Evolutionary conservation across 2,329 filamentous ascomycete genomes (phyloP).

Genomic region (Kalaharituber pfeilii): DNA sequence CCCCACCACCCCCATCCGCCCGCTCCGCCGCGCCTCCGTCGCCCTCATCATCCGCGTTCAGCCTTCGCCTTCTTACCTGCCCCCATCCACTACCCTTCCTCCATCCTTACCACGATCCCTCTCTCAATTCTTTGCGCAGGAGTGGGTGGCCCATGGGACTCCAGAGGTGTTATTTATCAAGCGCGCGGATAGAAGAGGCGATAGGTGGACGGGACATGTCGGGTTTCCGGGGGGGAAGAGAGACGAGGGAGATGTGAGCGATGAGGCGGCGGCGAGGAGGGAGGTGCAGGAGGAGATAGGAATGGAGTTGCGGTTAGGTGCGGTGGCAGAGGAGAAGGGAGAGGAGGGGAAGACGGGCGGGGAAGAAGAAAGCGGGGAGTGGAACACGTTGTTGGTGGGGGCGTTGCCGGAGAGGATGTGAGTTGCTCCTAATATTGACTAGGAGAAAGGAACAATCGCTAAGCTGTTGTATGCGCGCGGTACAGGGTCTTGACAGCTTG

Average conservation of each 20-base stretch:
- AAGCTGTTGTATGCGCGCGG: neutral
- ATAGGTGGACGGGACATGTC: slow-evolving; percentile 53
- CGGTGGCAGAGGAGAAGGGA: slow-evolving; percentile 37
- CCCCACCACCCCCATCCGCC: neutral
- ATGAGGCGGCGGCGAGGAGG: slow-evolving; percentile 43
- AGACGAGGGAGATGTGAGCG: slow-evolving; percentile 46
- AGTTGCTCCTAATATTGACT: neutral
- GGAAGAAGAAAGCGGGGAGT: slow-evolving; percentile 1
- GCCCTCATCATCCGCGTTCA: slow-evolving; percentile 46
- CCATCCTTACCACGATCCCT: slow-evolving; percentile 25
- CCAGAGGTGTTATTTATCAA: slow-evolving; percentile 58
- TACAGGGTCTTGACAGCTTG: slow-evolving; percentile 2
- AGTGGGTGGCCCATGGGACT: slow-evolving; percentile 48
- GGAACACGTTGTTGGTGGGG: neutral
- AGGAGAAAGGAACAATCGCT: too few relatives aligned
- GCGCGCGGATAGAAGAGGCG: slow-evolving; percentile 44
- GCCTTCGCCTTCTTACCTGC: slow-evolving; percentile 29
- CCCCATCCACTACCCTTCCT: slow-evolving; percentile 35
- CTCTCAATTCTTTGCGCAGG: slow-evolving; percentile 42
- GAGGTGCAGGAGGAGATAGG: slow-evolving; percentile 52
- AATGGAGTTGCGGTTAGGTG: slow-evolving; percentile 36
- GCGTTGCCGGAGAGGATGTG: neutral
- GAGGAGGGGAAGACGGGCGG: slow-evolving; percentile 24
- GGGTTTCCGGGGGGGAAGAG: slow-evolving; percentile 50
- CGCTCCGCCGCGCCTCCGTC: slow-evolving; percentile 39